Evolutionary conservation across 805 yeast genomes (phyloP).

Genomic region (Candida xiaguanensis): DNA sequence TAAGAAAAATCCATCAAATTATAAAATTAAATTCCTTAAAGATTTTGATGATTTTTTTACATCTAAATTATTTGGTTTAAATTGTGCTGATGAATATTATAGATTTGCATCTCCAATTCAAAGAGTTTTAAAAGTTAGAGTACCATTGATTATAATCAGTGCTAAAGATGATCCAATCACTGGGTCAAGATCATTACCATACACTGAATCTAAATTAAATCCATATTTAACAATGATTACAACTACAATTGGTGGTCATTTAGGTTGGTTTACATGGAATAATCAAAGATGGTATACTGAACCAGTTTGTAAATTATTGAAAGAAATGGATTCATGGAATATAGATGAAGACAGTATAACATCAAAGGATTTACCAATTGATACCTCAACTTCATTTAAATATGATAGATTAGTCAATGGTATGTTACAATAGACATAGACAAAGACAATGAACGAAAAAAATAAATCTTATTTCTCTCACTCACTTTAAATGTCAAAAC

Average conservation of each 20-base stretch:
- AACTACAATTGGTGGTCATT: constrained; percentile 70
- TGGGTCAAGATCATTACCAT: constrained; percentile 50
- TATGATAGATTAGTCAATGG: constrained; percentile 25
- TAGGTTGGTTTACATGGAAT: constrained; percentile 44
- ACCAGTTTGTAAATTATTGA: constrained; percentile 32
- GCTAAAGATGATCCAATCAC: constrained; percentile 69
- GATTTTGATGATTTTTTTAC: constrained; percentile 66
- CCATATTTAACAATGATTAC: constrained; percentile 57
- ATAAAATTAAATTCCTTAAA: constrained; percentile 34
- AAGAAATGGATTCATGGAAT: constrained; percentile 27
- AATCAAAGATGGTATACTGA: constrained; percentile 37
- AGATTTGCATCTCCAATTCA: constrained; percentile 61
- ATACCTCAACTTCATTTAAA: constrained; percentile 26
- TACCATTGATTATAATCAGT: constrained; percentile 60
- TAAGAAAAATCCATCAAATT: constrained; percentile 26
- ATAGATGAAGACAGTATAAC: constrained; percentile 13
- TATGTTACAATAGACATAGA: constrained; percentile 3
- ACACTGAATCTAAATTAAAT: constrained; percentile 44
- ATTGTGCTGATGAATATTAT: constrained; percentile 60
- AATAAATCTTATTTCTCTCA: neutral
- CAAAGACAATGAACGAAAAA: neutral
- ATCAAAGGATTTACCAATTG: constrained; percentile 22
- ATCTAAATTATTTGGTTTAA: constrained; percentile 58
- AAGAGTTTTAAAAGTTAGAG: constrained; percentile 50
- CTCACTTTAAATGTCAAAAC: no score